Base-by-base conservation (phyloP, 768 basidiomycete genomes). In the Trametes villosa region DNA sequence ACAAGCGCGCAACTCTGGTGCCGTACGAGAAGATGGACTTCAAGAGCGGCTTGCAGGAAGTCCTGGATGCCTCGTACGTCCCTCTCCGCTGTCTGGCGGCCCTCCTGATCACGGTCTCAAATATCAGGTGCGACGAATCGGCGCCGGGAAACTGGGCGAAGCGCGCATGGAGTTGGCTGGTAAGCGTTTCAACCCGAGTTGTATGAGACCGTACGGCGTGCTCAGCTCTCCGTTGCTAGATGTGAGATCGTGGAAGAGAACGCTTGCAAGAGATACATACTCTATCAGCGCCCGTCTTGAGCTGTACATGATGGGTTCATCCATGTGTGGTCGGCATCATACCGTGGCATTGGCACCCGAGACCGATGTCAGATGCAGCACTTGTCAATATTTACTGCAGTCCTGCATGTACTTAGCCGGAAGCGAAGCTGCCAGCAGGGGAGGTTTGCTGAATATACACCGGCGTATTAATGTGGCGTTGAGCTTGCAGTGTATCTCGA, bases 1-100 rank as follows among this genome's bases (percentile, higher is more conserved):
- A 64, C 64, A 54, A 30, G 38, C 57, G 68, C 22, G 29, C 60
- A 8, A 24, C 34, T 2, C 53, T 67, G 24, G 46, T 61, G 26
- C 46, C 54, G 29, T 65, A 68, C 15, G 50, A 40, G 12, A 73
- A 82, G 54, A 81, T 83, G 79, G 81, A 82, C 71, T 80, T 81
- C 66, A 62, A 70, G 45, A 69, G 71, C 11, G 78, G 76, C 18
- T 65, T 78, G 9, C 75, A 71, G 36, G 74, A 76, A 67, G 71
- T 78, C 48, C 71, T 76, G 62, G 75, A 76, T n/a, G 75, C 67
- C 4, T 63, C 62, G 65, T 71, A 60, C 47, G 63, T 57, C 9
- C 24, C 9, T 12, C 44, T 27, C 2, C 8, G 2, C 8, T 17
- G 24, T 9, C 9, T 18, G 12, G 29, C 44, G 36, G 40, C 15